Base-by-base conservation (phyloP, 2,329 filamentous ascomycete species). In the Cladophialophora psammophila region DNA sequence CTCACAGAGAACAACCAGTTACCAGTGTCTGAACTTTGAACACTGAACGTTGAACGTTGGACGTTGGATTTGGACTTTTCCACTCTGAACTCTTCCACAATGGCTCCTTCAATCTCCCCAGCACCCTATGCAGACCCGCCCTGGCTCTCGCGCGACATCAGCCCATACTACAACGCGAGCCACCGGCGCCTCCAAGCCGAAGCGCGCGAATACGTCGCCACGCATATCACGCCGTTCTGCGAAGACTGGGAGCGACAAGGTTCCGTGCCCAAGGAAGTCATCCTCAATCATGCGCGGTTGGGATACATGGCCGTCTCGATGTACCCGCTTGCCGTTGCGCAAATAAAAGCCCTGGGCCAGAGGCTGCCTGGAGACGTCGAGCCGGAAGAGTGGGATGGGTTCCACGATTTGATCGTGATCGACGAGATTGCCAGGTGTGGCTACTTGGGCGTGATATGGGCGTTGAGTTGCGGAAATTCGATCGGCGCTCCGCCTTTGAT, bases 201-300 rank as follows among this genome's bases (percentile, higher is more conserved):
- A 4, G 78, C 90, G 0, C 84, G 89, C 45, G 74, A 81, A 31
- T 90, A 90, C 68, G 79, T 90, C 56, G 84, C 90, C 65, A 80
- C 82, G 1, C 78, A 88, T 42, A 80, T 91, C 53, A 78, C 85
- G 1, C 88, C 87, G 0, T 80, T 84, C 69, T 84, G 85, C 3
- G 82, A 88, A 36, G 86, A 90, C 45, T 91, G 89, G 88, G 89
- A 91, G 74, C 82, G 81, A 3, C 83, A 84, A 2, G 84, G 84
- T 1, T 75, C 84, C 62, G 85, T 86, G 12, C 85, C 85, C 10
- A 56, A 18, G 9, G 55, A 64, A 20, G 65, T 67, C 18, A 64
- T 67, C 50, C 60, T 67, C 60, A 67, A 56, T 32, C 65, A 67
- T 26, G 60, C 65, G 13, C 54, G 65, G 40, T 40, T 67, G 15